Evolutionary conservation across 331 rosid species (phyloP).

Genomic region (Phaseolus coccineus): DNA sequence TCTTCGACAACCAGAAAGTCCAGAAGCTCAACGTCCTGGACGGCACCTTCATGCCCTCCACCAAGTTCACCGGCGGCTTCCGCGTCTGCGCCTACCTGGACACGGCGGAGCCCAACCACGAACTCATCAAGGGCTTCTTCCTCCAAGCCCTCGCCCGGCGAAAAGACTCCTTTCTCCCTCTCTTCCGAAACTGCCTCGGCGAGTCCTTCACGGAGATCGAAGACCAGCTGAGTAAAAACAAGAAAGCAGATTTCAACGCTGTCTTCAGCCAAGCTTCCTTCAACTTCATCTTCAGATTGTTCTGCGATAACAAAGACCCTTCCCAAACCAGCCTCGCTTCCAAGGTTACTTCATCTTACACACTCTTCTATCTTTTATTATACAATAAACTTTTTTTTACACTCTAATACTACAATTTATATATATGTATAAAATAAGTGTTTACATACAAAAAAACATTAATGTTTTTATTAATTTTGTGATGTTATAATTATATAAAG

Average conservation of each 20-base stretch:
- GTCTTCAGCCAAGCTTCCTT: conserved; percentile 52
- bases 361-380: no score
- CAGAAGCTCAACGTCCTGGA: conserved; percentile 64
- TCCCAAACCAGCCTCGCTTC: conserved; percentile 47
- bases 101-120: conserved; percentile 67
- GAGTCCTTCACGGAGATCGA: conserved; percentile 55
- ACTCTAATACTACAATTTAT: no score
- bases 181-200: conserved; percentile 49
- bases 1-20: conserved; percentile 71
- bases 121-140: conserved; percentile 53
- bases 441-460: no score
- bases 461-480: no score
- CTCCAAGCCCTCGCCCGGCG: conserved; percentile 39
- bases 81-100: conserved; percentile 73
- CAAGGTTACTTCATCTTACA: not conserved
- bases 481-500: no score
- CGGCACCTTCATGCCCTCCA: conserved; percentile 86
- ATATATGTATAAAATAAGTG: no score
- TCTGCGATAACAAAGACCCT: conserved; percentile 54
- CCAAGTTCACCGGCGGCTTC: conserved; percentile 70
- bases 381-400: no score
- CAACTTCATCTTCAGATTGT: conserved; percentile 58
- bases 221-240: conserved; percentile 41
- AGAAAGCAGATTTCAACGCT: conserved; percentile 48
- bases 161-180: conserved; percentile 54